These are phyloP conservation scores for Quercus berberidifolia DNA, from an alignment of 306 rosid genomes.

Conservation along the genomic window DNA sequence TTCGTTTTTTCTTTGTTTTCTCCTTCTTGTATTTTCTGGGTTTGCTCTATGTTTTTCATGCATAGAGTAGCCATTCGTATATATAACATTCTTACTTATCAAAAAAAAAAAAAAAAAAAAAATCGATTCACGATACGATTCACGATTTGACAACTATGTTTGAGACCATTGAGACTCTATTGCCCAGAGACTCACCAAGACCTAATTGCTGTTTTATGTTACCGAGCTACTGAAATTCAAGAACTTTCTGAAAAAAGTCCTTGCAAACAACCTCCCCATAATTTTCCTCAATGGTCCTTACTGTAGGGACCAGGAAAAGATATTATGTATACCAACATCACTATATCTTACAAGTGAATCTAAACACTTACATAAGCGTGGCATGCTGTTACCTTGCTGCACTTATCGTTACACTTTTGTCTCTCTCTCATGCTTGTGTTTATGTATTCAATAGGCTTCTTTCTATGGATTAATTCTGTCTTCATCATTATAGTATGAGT, in stretches of 20 bases:
- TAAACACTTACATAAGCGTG: not conserved
- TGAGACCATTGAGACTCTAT: no score
- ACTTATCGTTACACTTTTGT: not conserved
- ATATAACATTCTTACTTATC: no score
- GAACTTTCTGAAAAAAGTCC: not conserved
- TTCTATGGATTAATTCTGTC: not conserved
- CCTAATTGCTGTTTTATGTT: not conserved
- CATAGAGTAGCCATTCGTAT: no score
- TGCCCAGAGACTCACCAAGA: not conserved
- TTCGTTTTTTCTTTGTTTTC: no score
- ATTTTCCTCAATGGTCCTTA: not conserved
- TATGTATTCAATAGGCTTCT: not conserved
- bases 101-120: no score
- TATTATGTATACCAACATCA: not conserved
- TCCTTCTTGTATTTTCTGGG: no score
- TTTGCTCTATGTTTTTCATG: no score
- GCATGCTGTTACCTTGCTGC: not conserved
- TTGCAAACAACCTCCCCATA: not conserved
- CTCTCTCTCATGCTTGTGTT: not conserved
- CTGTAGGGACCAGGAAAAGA: not conserved
- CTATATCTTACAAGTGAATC: not conserved
- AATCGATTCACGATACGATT: no score
- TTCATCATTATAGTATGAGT: conserved; percentile 4
- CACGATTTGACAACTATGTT: no score
- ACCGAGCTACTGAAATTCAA: not conserved